Percentiles rank a stretch among this genome's conserved stretches.
These are phyloP conservation scores for Solanum chiquidenum DNA, from an alignment of 257 asterid genomes.

Conservation along the genomic window DNA sequence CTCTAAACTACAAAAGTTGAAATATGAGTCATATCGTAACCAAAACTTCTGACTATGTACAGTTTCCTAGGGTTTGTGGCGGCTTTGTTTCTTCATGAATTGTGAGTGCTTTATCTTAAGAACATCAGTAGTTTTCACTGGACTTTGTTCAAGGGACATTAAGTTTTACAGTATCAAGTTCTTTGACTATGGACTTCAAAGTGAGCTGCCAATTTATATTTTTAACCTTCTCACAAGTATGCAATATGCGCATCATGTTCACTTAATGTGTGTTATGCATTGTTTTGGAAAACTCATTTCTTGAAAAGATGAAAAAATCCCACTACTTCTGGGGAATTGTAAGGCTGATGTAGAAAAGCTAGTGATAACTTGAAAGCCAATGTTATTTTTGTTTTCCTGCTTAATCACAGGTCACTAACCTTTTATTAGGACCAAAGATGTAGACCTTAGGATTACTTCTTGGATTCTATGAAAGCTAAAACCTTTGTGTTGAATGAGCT, in stretches of 20 bases:
- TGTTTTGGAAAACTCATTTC: not conserved
- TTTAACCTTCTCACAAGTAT: not conserved
- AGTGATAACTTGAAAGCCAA: not conserved
- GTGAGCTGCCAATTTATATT: not conserved
- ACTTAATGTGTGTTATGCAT: not conserved
- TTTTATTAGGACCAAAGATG: not conserved
- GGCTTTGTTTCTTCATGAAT: not conserved
- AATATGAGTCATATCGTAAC: not conserved
- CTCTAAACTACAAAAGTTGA: not conserved
- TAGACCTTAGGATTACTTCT: not conserved
- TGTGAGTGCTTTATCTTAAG: not conserved
- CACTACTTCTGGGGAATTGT: not conserved
- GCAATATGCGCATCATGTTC: not conserved
- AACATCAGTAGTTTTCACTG: not conserved
- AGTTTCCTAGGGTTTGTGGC: not conserved
- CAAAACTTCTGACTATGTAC: not conserved
- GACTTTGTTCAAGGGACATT: not conserved
- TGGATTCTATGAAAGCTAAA: not conserved
- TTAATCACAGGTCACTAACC: not conserved
- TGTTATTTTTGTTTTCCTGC: not conserved
- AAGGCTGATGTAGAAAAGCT: not conserved
- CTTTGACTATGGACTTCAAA: not conserved
- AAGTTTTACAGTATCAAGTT: not conserved
- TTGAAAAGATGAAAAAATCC: not conserved
- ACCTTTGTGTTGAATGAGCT: not conserved